Conservation (phyloP, 495 filamentous ascomycete species). For the Neurospora sp. region DNA sequence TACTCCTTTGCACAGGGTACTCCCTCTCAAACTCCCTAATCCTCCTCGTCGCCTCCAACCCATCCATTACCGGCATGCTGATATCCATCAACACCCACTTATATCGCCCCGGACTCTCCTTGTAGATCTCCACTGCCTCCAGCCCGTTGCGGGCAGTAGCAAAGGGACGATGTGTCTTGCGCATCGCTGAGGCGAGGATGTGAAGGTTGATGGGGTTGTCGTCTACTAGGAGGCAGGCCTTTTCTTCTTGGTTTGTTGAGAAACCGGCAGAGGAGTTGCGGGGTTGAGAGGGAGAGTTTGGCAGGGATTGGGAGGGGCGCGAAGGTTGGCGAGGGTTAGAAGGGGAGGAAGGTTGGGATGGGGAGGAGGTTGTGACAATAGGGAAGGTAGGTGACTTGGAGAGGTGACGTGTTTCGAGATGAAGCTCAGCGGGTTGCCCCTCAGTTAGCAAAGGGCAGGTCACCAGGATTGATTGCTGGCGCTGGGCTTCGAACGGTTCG, state of each 20-base stretch:
- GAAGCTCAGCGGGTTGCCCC: not conserved
- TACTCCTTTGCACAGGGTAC: not conserved
- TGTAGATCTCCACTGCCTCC: slow-evolving; percentile 45
- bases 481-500: not conserved
- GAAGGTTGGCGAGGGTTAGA: not conserved
- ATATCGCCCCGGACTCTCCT: slow-evolving; percentile 16
- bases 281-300: not conserved
- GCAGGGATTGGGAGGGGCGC: not conserved
- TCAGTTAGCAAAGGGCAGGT: not conserved
- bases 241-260: not conserved
- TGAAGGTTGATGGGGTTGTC: slow-evolving; percentile 35
- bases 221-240: slow-evolving; percentile 29
- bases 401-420: not conserved
- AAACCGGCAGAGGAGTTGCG: not conserved
- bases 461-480: not conserved
- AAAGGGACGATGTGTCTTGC: slow-evolving; percentile 39
- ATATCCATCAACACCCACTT: slow-evolving; percentile 45
- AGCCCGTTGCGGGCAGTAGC: slow-evolving; percentile 49
- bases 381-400: not conserved
- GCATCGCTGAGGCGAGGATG: slow-evolving; percentile 43
- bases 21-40: slow-evolving; percentile 50
- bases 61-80: slow-evolving; percentile 65
- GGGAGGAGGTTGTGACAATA: not conserved
- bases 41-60: slow-evolving; percentile 49
- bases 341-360: not conserved